Evolutionary conservation across 768 basidiomycete species (phyloP).

Genomic region (Mycena galericulata): DNA sequence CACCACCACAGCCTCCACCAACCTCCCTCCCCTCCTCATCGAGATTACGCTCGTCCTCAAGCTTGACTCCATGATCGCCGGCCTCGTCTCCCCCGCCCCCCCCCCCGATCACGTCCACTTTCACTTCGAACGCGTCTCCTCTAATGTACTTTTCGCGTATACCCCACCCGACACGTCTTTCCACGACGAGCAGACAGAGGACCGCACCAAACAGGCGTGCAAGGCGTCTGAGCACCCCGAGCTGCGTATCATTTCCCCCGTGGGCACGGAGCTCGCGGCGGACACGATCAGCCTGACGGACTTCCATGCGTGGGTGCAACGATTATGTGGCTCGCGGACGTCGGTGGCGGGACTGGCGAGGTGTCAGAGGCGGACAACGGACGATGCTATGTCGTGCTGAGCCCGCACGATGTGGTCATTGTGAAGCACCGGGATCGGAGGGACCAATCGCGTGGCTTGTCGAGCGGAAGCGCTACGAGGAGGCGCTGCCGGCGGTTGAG

Average conservation of each 20-base stretch:
- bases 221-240: slow-evolving; percentile 94
- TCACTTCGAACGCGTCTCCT: slow-evolving; percentile 34
- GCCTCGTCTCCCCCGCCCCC: slow-evolving; percentile 90
- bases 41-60: slow-evolving; percentile 94
- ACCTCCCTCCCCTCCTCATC: slow-evolving; percentile 72
- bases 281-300: slow-evolving; percentile 86
- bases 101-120: slow-evolving; percentile 51
- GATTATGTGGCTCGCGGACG: slow-evolving; percentile 85
- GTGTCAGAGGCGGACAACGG: slow-evolving; percentile 44
- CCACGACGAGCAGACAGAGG: slow-evolving; percentile 76
- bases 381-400: slow-evolving; percentile 84
- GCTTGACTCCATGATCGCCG: slow-evolving; percentile 95
- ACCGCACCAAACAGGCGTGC: slow-evolving; percentile 80
- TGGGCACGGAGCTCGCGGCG: slow-evolving; percentile 87
- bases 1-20: slow-evolving; percentile 56
- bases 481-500: slow-evolving; percentile 88
- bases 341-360: slow-evolving; percentile 43
- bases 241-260: slow-evolving; percentile 88
- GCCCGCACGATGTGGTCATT: slow-evolving; percentile 87
- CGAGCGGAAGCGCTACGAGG: slow-evolving; percentile 86
- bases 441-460: slow-evolving; percentile 96
- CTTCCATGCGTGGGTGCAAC: slow-evolving; percentile 89
- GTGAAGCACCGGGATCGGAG: slow-evolving; percentile 89
- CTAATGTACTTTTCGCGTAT: slow-evolving; percentile 88
- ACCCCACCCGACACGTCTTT: slow-evolving; percentile 82